Conservation (phyloP, 106 monocot genomes). For the Alisma plantagoaquatica region DNA sequence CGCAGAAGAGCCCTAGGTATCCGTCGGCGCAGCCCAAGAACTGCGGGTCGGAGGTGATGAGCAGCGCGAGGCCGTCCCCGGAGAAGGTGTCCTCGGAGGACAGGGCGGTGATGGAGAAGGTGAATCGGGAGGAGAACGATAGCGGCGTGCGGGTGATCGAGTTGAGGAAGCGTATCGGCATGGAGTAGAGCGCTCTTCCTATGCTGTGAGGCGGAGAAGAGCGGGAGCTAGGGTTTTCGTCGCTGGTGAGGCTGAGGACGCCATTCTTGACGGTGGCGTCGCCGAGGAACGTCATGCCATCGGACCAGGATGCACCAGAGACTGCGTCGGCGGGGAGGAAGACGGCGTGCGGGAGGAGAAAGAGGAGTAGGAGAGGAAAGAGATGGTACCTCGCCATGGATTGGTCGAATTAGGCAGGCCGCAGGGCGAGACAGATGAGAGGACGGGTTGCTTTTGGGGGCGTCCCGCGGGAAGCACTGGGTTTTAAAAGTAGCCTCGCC, state of each 20-base stretch:
- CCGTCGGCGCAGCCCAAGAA: conserved; percentile 1
- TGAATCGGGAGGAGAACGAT: conserved; percentile 33
- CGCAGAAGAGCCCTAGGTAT: conserved; percentile 24
- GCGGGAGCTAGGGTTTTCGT: too few relatives aligned
- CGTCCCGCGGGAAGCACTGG: too few relatives aligned
- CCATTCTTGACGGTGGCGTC: conserved; percentile 17
- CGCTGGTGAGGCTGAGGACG: conserved; percentile 11
- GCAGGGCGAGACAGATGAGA: too few relatives aligned
- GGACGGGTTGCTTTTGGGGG: too few relatives aligned
- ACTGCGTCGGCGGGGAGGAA: not conserved
- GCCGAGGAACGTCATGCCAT: conserved; percentile 31
- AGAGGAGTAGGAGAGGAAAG: not conserved
- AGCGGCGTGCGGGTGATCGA: conserved; percentile 6
- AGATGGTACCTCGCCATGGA: too few relatives aligned
- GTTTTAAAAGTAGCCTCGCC: too few relatives aligned
- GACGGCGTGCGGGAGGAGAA: not conserved
- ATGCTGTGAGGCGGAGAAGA: too few relatives aligned
- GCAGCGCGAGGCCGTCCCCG: conserved; percentile 32
- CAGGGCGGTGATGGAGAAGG: conserved; percentile 22
- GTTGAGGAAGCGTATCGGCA: conserved; percentile 18
- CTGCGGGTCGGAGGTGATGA: conserved; percentile 15
- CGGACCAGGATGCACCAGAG: conserved; percentile 5
- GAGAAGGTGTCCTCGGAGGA: conserved; percentile 10
- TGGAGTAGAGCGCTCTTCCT: conserved; percentile 22
- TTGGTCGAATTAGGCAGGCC: too few relatives aligned